Evolutionary conservation across 192 early-diverging fungal species (phyloP).

Genomic region (Bifiguratus adelaidae): DNA sequence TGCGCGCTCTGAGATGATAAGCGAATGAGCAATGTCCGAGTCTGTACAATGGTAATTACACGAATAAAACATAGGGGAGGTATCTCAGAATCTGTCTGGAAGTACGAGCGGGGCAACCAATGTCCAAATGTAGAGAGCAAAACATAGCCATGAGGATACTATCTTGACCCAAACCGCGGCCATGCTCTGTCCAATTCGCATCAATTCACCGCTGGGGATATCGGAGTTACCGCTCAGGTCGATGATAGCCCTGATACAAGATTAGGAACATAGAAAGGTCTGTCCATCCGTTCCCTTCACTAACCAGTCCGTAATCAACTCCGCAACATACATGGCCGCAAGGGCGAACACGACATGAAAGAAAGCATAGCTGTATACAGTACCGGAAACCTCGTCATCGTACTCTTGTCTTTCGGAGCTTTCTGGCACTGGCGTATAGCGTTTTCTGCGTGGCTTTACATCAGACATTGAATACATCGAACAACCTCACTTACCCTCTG

Average conservation of each 20-base stretch:
- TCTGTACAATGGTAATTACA: no score
- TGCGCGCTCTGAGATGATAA: no score
- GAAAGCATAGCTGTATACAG: slow-evolving; percentile 31
- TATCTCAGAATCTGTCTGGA: slow-evolving; percentile 65
- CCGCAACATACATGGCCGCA: no score
- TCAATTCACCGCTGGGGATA: no score
- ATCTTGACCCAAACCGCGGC: slow-evolving; percentile 81
- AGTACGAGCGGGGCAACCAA: slow-evolving; percentile 65
- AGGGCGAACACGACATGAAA: slow-evolving; percentile 45
- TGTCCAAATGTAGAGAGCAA: slow-evolving; percentile 64
- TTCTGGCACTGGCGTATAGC: background rate
- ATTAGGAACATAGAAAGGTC: slow-evolving; percentile 5
- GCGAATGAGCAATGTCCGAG: no score
- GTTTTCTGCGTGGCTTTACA: no score
- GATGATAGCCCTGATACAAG: slow-evolving; percentile 13
- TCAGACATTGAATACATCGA: no score
- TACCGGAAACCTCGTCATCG: slow-evolving; percentile 6
- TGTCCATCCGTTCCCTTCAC: slow-evolving; percentile 3
- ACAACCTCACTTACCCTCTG: no score
- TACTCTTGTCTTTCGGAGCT: background rate
- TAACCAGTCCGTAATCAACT: no score
- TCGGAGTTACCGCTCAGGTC: slow-evolving; percentile 21
- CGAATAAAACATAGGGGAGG: no score
- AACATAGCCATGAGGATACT: slow-evolving; percentile 56
- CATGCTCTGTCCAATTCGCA: slow-evolving; percentile 70